Base-by-base conservation (phyloP, 805 yeast species). In the Yamadazyma kitorensis region DNA sequence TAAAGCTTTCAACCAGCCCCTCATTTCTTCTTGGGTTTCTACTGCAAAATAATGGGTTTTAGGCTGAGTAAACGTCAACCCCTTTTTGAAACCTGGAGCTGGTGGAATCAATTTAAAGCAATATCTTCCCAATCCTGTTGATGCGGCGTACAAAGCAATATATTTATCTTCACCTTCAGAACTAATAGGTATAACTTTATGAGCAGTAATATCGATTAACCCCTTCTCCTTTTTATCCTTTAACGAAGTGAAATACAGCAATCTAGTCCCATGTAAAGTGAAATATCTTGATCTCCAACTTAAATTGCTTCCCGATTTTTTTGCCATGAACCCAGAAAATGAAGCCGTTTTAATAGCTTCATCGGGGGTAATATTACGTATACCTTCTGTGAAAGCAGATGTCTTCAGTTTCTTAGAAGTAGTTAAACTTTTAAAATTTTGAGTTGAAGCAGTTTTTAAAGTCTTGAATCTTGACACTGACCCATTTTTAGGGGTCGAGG, bases 21-120 rank as follows among this genome's bases (percentile, higher is more conserved):
- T 73, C 96, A 91, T 84, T 44, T 91, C 98, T 31, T 87, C 95
- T 37, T 72, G 76, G 0, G 86, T 74, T 31, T 93, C 97, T 27
- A 91, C 96, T 0, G 98, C 97, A 71, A 93, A 93, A 58, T 83
- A 93, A 52, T 93, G 98, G 6, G 88, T 85, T 46, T 88, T 86
- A 18, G 96, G 98, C 44, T 89, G 96, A 0, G 99, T 93, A 57
- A 93, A 93, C 0, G 96, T 89, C 37, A 93, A 75, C 0, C 98
- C 98, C 61, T 89, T 91, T 45, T 82, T 81, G 34, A 91, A 86
- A 0, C 99, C 99, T 0, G 98, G 98, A 2, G 95, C 95, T 0
- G 99, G 99, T 7, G 99, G 99, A 3, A 89, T 78, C 9, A 93
- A 57, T 58, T 89, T 89, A 68, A 93, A 91, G 51, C 96, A 87